These are phyloP conservation scores for Chlorella vulgaris DNA, from an alignment of 139 green algal genomes.

Conservation along the genomic window DNA sequence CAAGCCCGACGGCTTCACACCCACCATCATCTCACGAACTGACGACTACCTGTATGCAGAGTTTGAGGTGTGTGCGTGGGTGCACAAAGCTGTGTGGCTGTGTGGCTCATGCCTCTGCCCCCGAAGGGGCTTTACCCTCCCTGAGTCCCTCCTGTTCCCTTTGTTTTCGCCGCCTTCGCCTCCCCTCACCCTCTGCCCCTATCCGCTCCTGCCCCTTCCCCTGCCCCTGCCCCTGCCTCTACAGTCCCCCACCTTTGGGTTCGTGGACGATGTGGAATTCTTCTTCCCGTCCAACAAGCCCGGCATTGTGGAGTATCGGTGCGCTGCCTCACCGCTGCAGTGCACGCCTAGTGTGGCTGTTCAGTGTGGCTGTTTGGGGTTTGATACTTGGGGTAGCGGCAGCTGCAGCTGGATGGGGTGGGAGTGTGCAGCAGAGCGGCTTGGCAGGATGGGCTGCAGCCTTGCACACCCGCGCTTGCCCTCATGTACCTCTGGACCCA, in stretches of 20 bases:
- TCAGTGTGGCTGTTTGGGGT: background rate
- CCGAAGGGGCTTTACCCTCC: too few relatives aligned
- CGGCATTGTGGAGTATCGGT: conserved; percentile 63
- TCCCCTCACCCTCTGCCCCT: too few relatives aligned
- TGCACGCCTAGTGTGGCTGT: conserved; percentile 60
- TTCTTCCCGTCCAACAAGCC: conserved; percentile 59
- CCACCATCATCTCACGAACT: conserved; percentile 83
- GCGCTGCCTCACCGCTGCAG: background rate
- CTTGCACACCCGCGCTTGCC: background rate
- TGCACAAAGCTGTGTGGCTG: background rate
- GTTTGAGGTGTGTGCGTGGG: background rate
- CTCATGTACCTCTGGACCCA: too few relatives aligned
- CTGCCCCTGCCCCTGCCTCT: background rate
- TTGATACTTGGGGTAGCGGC: background rate
- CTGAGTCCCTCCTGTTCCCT: too few relatives aligned
- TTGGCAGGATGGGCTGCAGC: too few relatives aligned
- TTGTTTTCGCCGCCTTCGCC: too few relatives aligned
- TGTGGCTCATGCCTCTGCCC: too few relatives aligned
- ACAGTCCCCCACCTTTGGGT: conserved; percentile 79
- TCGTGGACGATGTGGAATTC: conserved; percentile 95
- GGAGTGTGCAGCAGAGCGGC: too few relatives aligned
- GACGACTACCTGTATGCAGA: conserved; percentile 92
- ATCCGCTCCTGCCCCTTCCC: too few relatives aligned
- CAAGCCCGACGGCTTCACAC: conserved; percentile 81
- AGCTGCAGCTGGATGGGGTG: too few relatives aligned